phyloP scores from a whole-genome alignment of 1,284 basidiomycete species.

The Heterobasidion irregulare region DNA sequence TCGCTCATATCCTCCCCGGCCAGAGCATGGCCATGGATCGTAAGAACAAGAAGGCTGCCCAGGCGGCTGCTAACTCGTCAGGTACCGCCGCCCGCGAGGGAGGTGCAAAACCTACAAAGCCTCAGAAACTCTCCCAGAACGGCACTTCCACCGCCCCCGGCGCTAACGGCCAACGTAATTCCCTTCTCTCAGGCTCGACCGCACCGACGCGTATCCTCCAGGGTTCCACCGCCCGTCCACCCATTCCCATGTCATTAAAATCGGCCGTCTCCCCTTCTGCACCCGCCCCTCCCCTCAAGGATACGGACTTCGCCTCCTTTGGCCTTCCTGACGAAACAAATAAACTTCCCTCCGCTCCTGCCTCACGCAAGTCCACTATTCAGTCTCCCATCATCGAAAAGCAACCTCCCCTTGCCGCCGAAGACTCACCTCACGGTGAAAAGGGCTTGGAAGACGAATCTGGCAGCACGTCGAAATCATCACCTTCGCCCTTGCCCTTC shows the following conservation, averaged over 20 bases:
- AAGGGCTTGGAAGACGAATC: slow-evolving; percentile 3
- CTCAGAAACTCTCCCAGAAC: slow-evolving; percentile 15
- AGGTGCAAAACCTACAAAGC: slow-evolving; percentile 32
- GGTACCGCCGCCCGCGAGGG: slow-evolving; percentile 28
- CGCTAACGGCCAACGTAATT: slow-evolving; percentile 21
- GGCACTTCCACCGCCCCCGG: slow-evolving; percentile 9
- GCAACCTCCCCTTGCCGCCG: slow-evolving; percentile 4
- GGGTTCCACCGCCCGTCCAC: slow-evolving; percentile 39
- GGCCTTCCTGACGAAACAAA: slow-evolving; percentile 48
- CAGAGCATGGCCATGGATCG: slow-evolving; percentile 95
- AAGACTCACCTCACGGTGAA: neutral
- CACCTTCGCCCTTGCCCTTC: slow-evolving; percentile 37
- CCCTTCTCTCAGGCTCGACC: slow-evolving; percentile 45
- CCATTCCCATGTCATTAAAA: slow-evolving; percentile 60
- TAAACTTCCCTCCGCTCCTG: slow-evolving; percentile 38
- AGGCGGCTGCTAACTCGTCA: slow-evolving; percentile 50
- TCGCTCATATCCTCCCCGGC: slow-evolving; percentile 90
- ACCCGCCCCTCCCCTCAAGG: slow-evolving; percentile 68
- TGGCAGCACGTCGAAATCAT: slow-evolving; percentile 5
- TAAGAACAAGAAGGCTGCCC: slow-evolving; percentile 96
- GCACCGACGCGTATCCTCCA: slow-evolving; percentile 39
- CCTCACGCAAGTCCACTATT: slow-evolving; percentile 26
- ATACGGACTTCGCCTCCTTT: slow-evolving; percentile 70
- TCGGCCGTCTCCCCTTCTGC: slow-evolving; percentile 67
- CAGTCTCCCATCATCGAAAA: slow-evolving; percentile 4